Conservation (phyloP, 495 filamentous ascomycete genomes). For the Aspergillus indologenus region DNA sequence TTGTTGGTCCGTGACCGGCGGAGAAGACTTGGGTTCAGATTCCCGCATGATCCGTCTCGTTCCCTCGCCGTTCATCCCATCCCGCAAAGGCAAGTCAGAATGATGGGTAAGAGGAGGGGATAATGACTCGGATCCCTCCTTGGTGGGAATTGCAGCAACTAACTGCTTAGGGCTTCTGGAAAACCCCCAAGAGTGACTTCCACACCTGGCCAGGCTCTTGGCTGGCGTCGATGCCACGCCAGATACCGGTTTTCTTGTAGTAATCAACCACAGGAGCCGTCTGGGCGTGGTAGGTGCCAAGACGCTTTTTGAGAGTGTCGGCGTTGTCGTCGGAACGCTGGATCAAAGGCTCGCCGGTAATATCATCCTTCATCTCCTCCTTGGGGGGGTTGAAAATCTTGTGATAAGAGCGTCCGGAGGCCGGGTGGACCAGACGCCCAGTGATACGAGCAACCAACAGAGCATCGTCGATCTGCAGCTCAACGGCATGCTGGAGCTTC, state of each 20-base stretch:
- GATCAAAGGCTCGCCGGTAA: constrained; percentile 94
- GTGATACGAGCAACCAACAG: constrained; percentile 95
- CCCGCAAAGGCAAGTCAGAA: background rate
- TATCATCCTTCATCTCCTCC: constrained; percentile 86
- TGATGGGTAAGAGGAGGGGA: background rate
- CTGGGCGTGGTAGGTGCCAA: constrained; percentile 91
- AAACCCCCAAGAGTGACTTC: constrained; percentile 84
- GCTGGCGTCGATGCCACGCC: constrained; percentile 93
- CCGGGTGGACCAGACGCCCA: constrained; percentile 91
- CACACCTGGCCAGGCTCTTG: constrained; percentile 95
- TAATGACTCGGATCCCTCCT: background rate
- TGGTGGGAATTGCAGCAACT: background rate
- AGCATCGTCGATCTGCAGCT: constrained; percentile 93
- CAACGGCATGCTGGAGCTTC: constrained; percentile 86
- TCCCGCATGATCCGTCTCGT: background rate
- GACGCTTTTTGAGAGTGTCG: constrained; percentile 92
- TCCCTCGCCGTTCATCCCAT: background rate
- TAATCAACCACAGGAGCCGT: constrained; percentile 88
- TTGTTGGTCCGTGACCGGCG: background rate
- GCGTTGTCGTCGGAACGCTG: constrained; percentile 97
- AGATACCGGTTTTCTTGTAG: constrained; percentile 96
- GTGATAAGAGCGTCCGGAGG: constrained; percentile 95
- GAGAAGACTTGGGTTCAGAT: background rate
- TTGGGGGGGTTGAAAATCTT: constrained; percentile 99
- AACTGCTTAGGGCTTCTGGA: constrained; percentile 47